Evolutionary conservation across 306 rosid genomes (phyloP).

Genomic region (Begonia peltatifolia): DNA sequence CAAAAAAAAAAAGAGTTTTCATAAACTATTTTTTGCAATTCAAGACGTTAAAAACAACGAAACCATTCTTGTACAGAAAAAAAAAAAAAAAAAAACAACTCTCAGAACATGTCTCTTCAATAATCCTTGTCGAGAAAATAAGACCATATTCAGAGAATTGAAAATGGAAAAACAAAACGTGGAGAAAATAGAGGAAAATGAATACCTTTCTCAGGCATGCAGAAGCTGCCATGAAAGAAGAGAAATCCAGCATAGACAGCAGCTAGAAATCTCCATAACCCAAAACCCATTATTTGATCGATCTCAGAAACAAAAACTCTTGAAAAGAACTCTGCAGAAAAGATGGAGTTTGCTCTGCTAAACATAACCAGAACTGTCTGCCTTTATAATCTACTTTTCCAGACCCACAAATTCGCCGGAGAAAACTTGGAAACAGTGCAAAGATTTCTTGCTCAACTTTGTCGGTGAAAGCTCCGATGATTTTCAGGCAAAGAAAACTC

Average conservation of each 20-base stretch:
- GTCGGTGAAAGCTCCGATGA: too few species aligned
- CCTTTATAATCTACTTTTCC: too few species aligned
- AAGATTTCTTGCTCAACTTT: constrained; percentile 11
- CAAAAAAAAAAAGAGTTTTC: too few species aligned
- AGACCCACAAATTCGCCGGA: not conserved
- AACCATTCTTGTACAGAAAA: too few species aligned
- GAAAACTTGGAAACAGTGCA: constrained; percentile 1
- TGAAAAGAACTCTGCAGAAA: not conserved
- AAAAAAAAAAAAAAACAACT: too few species aligned
- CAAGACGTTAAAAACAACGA: too few species aligned
- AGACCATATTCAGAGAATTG: not conserved
- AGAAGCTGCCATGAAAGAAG: constrained; percentile 22
- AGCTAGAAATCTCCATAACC: constrained; percentile 24
- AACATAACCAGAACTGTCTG: too few species aligned
- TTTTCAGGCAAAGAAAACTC: not conserved
- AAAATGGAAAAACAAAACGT: not conserved
- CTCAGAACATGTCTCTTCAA: too few species aligned
- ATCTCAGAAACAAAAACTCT: not conserved
- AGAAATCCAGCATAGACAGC: constrained; percentile 19
- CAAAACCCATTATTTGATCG: constrained; percentile 17
- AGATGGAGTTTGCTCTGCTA: too few species aligned
- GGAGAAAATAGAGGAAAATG: not conserved
- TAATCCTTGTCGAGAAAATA: too few species aligned
- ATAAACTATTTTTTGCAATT: too few species aligned
- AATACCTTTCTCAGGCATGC: constrained; percentile 29